Evolutionary conservation across 2,329 filamentous ascomycete species (phyloP).

Genomic region (Epichloe glyceriae): DNA sequence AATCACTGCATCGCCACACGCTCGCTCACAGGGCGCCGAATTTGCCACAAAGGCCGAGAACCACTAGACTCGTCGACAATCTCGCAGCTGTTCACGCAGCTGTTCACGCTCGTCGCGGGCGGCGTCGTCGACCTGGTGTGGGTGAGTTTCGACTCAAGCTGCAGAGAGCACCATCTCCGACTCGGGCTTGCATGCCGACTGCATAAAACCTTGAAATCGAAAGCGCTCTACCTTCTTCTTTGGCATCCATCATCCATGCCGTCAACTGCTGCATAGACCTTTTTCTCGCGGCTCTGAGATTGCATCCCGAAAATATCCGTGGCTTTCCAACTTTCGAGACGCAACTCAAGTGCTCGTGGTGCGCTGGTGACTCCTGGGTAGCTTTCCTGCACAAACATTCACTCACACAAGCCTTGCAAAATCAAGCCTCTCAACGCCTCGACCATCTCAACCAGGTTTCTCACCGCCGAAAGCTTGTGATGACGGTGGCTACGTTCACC

Average conservation of each 20-base stretch:
- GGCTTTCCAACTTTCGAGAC: background rate
- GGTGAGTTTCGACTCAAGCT: background rate
- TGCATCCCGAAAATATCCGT: background rate
- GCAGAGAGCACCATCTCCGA: background rate
- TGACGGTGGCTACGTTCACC: constrained; percentile 1
- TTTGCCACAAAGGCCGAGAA: background rate
- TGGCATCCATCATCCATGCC: background rate
- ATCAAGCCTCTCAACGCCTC: background rate
- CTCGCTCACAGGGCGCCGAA: background rate
- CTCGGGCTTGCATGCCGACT: background rate
- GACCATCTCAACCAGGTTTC: background rate
- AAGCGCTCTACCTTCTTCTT: background rate
- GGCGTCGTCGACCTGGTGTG: background rate
- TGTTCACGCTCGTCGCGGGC: background rate
- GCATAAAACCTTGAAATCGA: background rate
- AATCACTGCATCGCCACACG: background rate
- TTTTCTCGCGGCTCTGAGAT: background rate
- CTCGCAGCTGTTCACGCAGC: background rate
- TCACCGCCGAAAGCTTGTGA: constrained; percentile 4
- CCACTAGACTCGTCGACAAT: background rate
- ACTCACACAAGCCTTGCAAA: background rate
- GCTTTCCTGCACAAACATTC: background rate
- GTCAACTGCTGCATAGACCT: background rate
- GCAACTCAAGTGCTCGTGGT: background rate
- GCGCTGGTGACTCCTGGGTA: background rate